These are phyloP conservation scores for Erodium texanum DNA, from an alignment of 441 rosid genomes.

Conservation along the genomic window DNA sequence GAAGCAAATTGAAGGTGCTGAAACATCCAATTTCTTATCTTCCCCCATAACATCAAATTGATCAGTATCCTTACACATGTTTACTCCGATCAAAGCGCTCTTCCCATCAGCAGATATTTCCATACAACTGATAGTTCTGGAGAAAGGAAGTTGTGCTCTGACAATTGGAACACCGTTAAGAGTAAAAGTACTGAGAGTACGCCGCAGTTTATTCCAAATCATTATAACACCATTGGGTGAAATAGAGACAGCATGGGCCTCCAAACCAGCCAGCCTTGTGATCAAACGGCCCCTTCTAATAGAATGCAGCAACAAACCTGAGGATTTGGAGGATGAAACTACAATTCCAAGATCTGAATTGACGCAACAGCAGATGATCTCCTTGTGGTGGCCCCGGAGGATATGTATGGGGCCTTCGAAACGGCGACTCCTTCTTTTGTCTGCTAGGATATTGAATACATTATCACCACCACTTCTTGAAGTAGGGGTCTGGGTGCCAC, in stretches of 20 bases:
- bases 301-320: conserved; percentile 76
- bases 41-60: conserved; percentile 32
- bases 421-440: conserved; percentile 48
- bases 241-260: conserved; percentile 71
- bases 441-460: conserved; percentile 42
- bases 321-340: conserved; percentile 63
- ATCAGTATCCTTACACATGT: conserved; percentile 34
- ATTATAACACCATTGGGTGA: conserved; percentile 72
- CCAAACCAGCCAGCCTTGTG: conserved; percentile 69
- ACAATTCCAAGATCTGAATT: conserved; percentile 83
- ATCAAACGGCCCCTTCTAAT: conserved; percentile 78
- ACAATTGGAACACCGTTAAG: conserved; percentile 62
- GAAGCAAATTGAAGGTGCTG: conserved; percentile 77
- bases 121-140: conserved; percentile 67
- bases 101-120: conserved; percentile 77
- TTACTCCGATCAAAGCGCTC: conserved; percentile 67
- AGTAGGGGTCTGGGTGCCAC: conserved; percentile 36
- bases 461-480: conserved; percentile 37
- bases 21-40: conserved; percentile 43
- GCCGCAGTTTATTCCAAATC: conserved; percentile 61
- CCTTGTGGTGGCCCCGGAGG: conserved; percentile 76
- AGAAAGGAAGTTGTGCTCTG: conserved; percentile 58
- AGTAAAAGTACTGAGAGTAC: conserved; percentile 61
- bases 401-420: conserved; percentile 95
- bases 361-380: conserved; percentile 67